phyloP scores from a whole-genome alignment of 192 early-diverging fungal genomes.

The Gamsiella multidivaricata region DNA sequence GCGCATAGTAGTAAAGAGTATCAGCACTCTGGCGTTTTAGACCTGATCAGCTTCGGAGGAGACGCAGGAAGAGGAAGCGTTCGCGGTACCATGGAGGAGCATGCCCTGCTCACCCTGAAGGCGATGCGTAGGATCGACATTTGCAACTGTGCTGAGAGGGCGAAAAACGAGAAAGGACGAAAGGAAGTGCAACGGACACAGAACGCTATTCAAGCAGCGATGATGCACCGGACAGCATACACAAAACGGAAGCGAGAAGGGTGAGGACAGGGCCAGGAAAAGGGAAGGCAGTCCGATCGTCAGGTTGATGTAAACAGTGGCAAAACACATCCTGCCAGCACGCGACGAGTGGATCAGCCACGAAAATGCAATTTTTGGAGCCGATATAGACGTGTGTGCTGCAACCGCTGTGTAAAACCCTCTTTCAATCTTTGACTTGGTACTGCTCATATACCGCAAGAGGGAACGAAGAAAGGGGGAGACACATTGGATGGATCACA shows the following conservation, averaged over 20 bases:
- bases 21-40: background rate
- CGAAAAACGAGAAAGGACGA: background rate
- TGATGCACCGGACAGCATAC: too few relatives aligned
- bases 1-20: background rate
- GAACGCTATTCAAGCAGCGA: background rate
- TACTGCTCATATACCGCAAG: background rate
- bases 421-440: slow-evolving; percentile 57
- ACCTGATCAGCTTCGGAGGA: slow-evolving; percentile 12
- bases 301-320: background rate
- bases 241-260: too few relatives aligned
- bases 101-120: slow-evolving; percentile 29
- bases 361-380: background rate
- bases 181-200: background rate
- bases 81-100: slow-evolving; percentile 22
- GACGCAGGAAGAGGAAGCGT: background rate
- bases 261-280: background rate
- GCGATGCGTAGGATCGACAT: slow-evolving; percentile 38
- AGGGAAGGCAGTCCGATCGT: background rate
- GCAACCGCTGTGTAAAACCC: slow-evolving; percentile 22
- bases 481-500: background rate
- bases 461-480: slow-evolving; percentile 2
- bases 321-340: background rate
- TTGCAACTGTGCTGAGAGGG: background rate
- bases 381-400: background rate
- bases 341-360: slow-evolving; percentile 3